Conservation (phyloP, 208 protist species). For the Acanthamoeba culbertsoni region DNA sequence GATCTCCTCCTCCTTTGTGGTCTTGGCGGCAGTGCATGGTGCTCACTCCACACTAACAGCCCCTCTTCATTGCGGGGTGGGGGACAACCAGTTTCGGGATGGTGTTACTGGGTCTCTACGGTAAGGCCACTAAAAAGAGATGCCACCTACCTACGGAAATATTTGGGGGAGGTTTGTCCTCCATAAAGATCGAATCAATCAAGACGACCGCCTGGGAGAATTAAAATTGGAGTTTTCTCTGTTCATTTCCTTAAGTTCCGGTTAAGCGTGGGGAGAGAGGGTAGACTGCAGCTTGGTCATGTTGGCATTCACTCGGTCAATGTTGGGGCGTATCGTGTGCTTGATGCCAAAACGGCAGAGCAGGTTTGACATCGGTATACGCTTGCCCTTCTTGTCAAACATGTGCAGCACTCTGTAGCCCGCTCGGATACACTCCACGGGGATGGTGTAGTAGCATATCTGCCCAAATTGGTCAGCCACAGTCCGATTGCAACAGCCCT, state of each 20-base stretch:
- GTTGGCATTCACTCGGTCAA: slow-evolving; percentile 40
- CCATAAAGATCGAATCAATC: not conserved
- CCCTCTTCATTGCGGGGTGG: not conserved
- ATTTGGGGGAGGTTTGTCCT: no score
- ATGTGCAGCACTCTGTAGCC: slow-evolving; percentile 65
- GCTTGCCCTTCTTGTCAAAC: slow-evolving; percentile 38
- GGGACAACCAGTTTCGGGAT: not conserved
- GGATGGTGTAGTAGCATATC: slow-evolving; percentile 55
- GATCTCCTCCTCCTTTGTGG: not conserved
- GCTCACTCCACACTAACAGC: not conserved
- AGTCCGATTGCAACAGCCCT: no score
- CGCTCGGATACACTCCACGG: slow-evolving; percentile 34
- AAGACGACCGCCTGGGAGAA: no score
- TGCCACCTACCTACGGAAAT: no score
- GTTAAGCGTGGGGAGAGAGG: not conserved
- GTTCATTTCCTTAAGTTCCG: not conserved
- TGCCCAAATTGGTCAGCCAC: not conserved
- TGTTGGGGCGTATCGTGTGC: not conserved
- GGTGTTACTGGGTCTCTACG: no score
- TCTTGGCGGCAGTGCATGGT: not conserved
- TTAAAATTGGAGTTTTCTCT: not conserved
- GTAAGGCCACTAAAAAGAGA: no score
- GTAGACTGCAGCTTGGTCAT: slow-evolving; percentile 28
- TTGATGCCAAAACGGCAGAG: slow-evolving; percentile 67
- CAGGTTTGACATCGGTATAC: slow-evolving; percentile 64